phyloP scores from a whole-genome alignment of 768 basidiomycete genomes.

The Pulveroboletus sp. region DNA sequence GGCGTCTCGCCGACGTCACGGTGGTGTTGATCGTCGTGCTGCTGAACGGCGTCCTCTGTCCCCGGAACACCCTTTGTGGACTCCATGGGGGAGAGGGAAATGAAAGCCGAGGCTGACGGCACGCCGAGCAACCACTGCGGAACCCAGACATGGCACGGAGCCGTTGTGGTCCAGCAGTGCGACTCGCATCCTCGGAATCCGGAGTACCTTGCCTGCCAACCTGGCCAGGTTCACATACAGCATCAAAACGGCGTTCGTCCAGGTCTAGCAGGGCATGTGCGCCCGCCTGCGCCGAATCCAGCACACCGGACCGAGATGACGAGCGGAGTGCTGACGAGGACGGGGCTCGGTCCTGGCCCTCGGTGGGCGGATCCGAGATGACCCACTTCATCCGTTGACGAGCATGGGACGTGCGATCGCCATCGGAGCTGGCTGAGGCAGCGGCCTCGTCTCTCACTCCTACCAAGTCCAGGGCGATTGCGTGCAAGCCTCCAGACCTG shows the following conservation, averaged over 20 bases:
- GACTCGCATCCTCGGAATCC: slow-evolving; percentile 13
- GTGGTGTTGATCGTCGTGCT: neutral
- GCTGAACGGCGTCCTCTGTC: neutral
- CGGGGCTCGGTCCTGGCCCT: neutral
- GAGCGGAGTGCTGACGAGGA: too few relatives aligned
- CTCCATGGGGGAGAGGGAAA: slow-evolving; percentile 10
- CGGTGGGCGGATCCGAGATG: slow-evolving; percentile 3
- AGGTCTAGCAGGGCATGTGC: neutral
- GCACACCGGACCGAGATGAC: slow-evolving; percentile 1
- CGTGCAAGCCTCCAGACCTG: slow-evolving; percentile 8
- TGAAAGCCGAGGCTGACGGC: slow-evolving; percentile 20
- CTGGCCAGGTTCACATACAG: neutral
- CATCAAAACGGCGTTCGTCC: slow-evolving; percentile 2
- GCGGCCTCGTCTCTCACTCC: slow-evolving; percentile 2
- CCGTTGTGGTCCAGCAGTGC: slow-evolving; percentile 3
- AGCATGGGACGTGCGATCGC: neutral
- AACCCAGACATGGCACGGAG: slow-evolving; percentile 14
- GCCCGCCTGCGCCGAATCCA: neutral
- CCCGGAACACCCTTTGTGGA: neutral
- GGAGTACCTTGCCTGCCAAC: slow-evolving; percentile 1
- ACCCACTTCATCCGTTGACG: slow-evolving; percentile 20
- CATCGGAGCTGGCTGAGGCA: neutral
- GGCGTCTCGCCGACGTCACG: neutral
- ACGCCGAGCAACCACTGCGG: slow-evolving; percentile 28
- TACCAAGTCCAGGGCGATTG: slow-evolving; percentile 21